Evolutionary conservation across 2,329 filamentous ascomycete genomes (phyloP).

Genomic region (Penicillium sp.): DNA sequence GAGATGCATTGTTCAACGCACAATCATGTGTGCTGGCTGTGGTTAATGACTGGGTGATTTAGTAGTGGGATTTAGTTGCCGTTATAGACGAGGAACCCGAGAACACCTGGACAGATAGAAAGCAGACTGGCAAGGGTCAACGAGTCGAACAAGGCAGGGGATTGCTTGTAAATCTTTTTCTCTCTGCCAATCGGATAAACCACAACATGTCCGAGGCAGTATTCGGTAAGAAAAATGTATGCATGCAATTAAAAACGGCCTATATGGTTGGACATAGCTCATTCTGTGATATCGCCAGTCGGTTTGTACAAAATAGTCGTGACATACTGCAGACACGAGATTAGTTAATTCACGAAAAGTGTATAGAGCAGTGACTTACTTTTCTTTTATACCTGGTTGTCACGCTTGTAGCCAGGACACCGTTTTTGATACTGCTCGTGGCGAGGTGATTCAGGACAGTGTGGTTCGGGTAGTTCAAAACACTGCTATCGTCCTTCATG

Average conservation of each 20-base stretch:
- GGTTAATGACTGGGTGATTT: not conserved
- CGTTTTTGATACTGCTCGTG: conserved; percentile 97
- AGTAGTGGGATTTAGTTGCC: not conserved
- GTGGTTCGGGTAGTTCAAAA: conserved; percentile 94
- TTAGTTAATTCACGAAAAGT: conserved; percentile 8
- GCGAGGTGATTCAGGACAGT: conserved; percentile 95
- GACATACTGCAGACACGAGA: conserved; percentile 62
- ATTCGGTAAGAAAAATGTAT: conserved; percentile 3
- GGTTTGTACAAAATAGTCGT: conserved; percentile 98
- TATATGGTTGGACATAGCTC: conserved; percentile 14
- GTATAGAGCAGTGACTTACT: conserved; percentile 28
- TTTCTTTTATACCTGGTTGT: conserved; percentile 98
- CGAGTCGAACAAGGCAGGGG: not conserved
- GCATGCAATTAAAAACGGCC: conserved; percentile 5
- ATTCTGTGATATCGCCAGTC: conserved; percentile 51
- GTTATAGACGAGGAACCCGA: not conserved
- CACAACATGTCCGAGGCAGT: not conserved
- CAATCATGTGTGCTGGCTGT: not conserved
- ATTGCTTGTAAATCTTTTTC: not conserved
- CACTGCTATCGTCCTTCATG: conserved; percentile 97
- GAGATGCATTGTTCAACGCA: not conserved
- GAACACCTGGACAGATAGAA: not conserved
- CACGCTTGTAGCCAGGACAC: conserved; percentile 89
- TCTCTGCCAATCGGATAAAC: not conserved
- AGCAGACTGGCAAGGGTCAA: not conserved